phyloP scores from a whole-genome alignment of 768 basidiomycete species.

The Phaffia australis region DNA sequence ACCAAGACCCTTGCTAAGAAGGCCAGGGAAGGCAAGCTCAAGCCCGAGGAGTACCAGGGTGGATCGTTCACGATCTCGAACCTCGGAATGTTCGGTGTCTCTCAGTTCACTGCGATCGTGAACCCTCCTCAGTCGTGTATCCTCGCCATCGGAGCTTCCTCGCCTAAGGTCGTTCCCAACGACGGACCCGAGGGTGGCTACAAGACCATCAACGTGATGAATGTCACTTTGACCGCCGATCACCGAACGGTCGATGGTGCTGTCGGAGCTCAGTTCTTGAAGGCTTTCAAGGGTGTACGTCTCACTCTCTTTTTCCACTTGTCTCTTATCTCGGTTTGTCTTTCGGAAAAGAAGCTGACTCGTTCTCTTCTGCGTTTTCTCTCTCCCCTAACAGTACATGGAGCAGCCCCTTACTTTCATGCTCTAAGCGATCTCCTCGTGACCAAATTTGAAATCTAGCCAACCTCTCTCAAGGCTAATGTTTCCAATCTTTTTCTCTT shows the following conservation, averaged over 20 bases:
- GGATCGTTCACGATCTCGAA: slow-evolving; percentile 99
- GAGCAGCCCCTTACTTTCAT: slow-evolving; percentile 96
- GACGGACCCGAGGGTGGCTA: slow-evolving; percentile 76
- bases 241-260: slow-evolving; percentile 96
- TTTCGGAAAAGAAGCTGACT: too few relatives aligned
- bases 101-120: slow-evolving; percentile 97
- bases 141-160: slow-evolving; percentile 81
- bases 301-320: too few relatives aligned
- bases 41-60: slow-evolving; percentile 90
- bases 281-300: slow-evolving; percentile 66
- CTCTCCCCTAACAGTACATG: slow-evolving; percentile 46
- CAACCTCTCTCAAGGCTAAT: too few relatives aligned
- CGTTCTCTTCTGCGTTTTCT: too few relatives aligned
- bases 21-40: slow-evolving; percentile 90
- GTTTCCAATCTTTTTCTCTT: too few relatives aligned
- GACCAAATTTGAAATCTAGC: too few relatives aligned
- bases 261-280: slow-evolving; percentile 81
- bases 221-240: slow-evolving; percentile 87
- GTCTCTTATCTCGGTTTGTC: too few relatives aligned
- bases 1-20: slow-evolving; percentile 86
- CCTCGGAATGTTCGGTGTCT: slow-evolving; percentile 92
- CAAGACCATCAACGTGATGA: slow-evolving; percentile 84
- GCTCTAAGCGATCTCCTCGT: slow-evolving; percentile 46
- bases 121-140: slow-evolving; percentile 98
- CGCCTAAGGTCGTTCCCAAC: slow-evolving; percentile 74